A percentile compares a stretch with the other conserved stretches of the same genome.
phyloP scores from a whole-genome alignment of 2,329 filamentous ascomycete species.

The Fonsecaea monophora region DNA sequence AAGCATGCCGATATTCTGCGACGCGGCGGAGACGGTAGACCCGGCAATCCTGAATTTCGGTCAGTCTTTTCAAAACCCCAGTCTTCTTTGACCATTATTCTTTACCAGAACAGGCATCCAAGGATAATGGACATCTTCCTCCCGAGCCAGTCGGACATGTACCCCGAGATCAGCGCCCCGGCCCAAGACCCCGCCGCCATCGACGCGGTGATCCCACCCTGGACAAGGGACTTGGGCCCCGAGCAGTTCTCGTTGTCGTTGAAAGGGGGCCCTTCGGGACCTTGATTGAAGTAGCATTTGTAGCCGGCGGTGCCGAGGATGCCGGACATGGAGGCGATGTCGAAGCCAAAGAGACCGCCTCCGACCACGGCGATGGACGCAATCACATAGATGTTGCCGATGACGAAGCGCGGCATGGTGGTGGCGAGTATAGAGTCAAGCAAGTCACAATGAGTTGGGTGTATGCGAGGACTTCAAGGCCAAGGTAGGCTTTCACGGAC shows the following conservation, averaged over 20 bases:
- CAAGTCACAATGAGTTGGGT: too few relatives aligned
- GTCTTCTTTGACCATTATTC: too few relatives aligned
- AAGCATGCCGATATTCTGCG: too few relatives aligned
- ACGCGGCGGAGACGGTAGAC: too few relatives aligned
- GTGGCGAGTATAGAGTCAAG: too few relatives aligned
- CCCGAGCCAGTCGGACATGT: constrained; percentile 59
- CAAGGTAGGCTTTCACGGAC: too few relatives aligned
- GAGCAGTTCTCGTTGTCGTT: constrained; percentile 44
- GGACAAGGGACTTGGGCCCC: constrained; percentile 44
- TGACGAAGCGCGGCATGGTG: too few relatives aligned
- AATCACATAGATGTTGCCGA: too few relatives aligned
- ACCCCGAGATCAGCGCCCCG: constrained; percentile 59
- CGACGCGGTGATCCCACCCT: constrained; percentile 48
- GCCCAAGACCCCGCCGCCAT: constrained; percentile 49
- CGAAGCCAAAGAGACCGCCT: constrained; percentile 65
- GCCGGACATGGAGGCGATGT: constrained; percentile 60
- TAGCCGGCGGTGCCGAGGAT: constrained; percentile 61
- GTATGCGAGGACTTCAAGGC: too few relatives aligned
- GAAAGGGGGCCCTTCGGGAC: constrained; percentile 33
- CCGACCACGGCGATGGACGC: constrained; percentile 58
- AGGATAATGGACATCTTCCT: constrained; percentile 58
- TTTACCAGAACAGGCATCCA: too few relatives aligned
- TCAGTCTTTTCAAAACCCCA: too few relatives aligned
- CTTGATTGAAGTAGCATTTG: constrained; percentile 57
- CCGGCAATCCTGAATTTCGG: too few relatives aligned